Conservation (phyloP, 176 grass and related monocot genomes). For the Avena atlantica region DNA sequence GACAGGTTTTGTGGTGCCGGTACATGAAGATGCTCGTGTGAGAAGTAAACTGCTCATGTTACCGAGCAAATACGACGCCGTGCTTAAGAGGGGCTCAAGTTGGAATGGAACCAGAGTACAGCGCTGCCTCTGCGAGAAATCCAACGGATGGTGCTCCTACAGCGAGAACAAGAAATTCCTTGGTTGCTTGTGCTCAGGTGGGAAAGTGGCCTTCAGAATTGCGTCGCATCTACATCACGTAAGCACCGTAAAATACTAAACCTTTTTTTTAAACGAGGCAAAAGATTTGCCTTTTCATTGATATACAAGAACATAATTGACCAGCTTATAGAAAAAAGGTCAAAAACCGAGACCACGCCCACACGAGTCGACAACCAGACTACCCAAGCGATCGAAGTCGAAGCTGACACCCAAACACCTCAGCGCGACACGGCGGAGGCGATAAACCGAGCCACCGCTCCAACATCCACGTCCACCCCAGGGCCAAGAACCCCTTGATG, state of each 20-base stretch:
- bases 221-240: background rate
- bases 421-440: too few species aligned
- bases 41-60: fast-evolving
- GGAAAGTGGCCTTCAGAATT: background rate
- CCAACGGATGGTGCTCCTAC: background rate
- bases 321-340: too few species aligned
- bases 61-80: background rate
- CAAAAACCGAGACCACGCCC: too few species aligned
- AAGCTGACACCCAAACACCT: too few species aligned
- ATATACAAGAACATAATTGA: too few species aligned
- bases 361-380: too few species aligned
- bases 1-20: background rate
- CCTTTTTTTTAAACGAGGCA: too few species aligned
- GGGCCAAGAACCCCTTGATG: background rate
- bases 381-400: too few species aligned
- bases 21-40: background rate
- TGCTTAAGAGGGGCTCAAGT: constrained; percentile 28
- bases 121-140: background rate
- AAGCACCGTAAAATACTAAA: background rate
- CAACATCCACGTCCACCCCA: too few species aligned
- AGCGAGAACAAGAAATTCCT: background rate
- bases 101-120: background rate
- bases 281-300: too few species aligned
- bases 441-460: too few species aligned
- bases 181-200: constrained; percentile 46